Conservation (phyloP, 176 grass and related monocot genomes). For the Thalia dealbata region DNA sequence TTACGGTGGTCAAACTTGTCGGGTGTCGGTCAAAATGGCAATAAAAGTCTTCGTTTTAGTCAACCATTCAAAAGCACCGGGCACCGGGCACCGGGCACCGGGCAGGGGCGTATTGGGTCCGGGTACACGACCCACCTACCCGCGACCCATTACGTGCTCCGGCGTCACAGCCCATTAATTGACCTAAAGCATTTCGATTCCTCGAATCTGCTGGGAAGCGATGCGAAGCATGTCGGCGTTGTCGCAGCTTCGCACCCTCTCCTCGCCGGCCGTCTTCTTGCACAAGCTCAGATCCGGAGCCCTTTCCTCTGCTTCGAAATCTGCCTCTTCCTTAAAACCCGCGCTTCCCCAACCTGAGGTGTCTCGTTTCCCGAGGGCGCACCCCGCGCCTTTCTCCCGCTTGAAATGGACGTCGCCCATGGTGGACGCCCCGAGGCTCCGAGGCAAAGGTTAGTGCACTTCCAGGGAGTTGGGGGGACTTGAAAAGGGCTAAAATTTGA, state of each 20-base stretch:
- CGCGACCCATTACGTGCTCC: no score
- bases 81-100: no score
- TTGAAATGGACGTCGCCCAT: conserved; percentile 3
- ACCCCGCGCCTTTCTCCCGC: background rate
- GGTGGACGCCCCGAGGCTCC: conserved; percentile 6
- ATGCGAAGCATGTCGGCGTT: conserved; percentile 1
- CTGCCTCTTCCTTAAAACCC: background rate
- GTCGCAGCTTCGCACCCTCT: background rate
- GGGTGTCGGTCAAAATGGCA: no score
- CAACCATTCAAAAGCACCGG: no score
- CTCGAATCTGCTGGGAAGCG: background rate
- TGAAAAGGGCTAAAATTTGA: no score
- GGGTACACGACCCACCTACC: no score
- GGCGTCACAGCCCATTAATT: background rate
- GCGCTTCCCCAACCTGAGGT: background rate
- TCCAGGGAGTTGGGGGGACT: no score
- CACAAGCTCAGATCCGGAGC: background rate
- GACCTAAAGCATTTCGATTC: background rate
- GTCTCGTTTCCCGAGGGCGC: background rate
- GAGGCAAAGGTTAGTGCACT: conserved; percentile 12
- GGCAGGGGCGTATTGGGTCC: no score
- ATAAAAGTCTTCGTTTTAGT: no score
- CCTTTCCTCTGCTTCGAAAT: background rate
- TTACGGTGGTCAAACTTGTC: no score
- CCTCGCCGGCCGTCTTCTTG: conserved; percentile 9